phyloP scores from a whole-genome alignment of 2,329 filamentous ascomycete species.

The Parastagonospora nodorum region DNA sequence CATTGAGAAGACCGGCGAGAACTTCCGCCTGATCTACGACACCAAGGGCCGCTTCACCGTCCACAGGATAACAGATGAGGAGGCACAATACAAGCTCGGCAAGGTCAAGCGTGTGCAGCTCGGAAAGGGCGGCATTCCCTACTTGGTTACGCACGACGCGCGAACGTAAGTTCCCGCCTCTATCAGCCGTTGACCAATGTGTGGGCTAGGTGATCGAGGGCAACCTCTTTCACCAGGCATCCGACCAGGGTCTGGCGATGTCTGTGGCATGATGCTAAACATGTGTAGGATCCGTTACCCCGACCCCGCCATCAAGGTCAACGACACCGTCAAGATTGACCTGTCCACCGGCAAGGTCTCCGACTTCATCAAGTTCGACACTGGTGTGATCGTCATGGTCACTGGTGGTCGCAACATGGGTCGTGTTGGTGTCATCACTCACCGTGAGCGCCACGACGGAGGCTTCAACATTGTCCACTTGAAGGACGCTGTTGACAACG shows the following conservation, averaged over 20 bases:
- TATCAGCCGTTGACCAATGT: slow-evolving; percentile 95
- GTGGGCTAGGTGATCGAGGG: slow-evolving; percentile 46
- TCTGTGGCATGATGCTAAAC: slow-evolving; percentile 47
- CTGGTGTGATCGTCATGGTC: slow-evolving; percentile 95
- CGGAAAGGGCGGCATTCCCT: slow-evolving; percentile 99
- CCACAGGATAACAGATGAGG: slow-evolving; percentile 97
- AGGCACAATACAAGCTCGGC: slow-evolving; percentile 99
- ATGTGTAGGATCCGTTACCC: slow-evolving; percentile 92
- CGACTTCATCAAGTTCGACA: slow-evolving; percentile 99
- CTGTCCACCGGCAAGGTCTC: slow-evolving; percentile 95
- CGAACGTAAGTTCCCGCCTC: slow-evolving; percentile 99
- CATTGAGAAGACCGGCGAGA: slow-evolving; percentile 99
- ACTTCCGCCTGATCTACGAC: slow-evolving; percentile 99
- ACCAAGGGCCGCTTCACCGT: slow-evolving; percentile 99
- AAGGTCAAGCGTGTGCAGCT: slow-evolving; percentile 99
- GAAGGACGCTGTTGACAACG: slow-evolving; percentile 99
- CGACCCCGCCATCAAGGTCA: slow-evolving; percentile 98
- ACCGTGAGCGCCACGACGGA: slow-evolving; percentile 99
- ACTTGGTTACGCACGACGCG: slow-evolving; percentile 99
- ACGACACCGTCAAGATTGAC: slow-evolving; percentile 99
- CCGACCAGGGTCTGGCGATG: slow-evolving; percentile 94
- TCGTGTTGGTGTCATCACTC: slow-evolving; percentile 99
- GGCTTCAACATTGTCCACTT: slow-evolving; percentile 99
- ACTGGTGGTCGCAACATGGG: slow-evolving; percentile 99
- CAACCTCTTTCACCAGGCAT: slow-evolving; percentile 79